Percentiles rank a stretch among this genome's conserved stretches.
These are phyloP conservation scores for Eragrostis nindensis DNA, from an alignment of 176 grass and related monocot genomes.

Conservation along the genomic window DNA sequence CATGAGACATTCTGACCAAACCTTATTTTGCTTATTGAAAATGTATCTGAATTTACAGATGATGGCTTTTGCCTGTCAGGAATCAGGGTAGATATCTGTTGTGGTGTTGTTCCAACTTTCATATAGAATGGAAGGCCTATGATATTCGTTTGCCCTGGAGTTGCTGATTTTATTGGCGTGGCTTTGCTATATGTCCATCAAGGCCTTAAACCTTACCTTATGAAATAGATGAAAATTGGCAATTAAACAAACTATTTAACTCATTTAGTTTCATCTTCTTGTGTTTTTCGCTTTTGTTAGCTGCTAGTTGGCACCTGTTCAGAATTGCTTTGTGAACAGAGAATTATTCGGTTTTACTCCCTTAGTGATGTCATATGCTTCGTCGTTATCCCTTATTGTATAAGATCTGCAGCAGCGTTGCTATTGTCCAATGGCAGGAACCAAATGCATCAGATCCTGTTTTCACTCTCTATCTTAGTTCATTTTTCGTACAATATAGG, in stretches of 20 bases:
- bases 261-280: conserved; percentile 2
- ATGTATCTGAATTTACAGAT: background rate
- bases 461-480: background rate
- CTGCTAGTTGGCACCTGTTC: background rate
- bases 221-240: background rate
- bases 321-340: background rate
- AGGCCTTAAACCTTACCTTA: background rate
- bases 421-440: background rate
- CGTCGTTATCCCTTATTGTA: background rate
- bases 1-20: background rate
- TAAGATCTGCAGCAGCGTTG: background rate
- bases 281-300: background rate
- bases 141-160: background rate
- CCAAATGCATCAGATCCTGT: conserved; percentile 9
- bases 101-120: background rate
- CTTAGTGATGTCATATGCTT: background rate
- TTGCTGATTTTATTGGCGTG: conserved; percentile 4
- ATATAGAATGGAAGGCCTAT: background rate
- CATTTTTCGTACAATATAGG: background rate
- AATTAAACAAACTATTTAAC: background rate
- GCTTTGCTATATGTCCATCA: background rate
- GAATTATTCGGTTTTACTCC: background rate
- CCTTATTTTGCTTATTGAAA: background rate
- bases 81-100: background rate
- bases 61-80: background rate